Evolutionary conservation across 441 rosid genomes (phyloP).

Genomic region (Viola pubescens): DNA sequence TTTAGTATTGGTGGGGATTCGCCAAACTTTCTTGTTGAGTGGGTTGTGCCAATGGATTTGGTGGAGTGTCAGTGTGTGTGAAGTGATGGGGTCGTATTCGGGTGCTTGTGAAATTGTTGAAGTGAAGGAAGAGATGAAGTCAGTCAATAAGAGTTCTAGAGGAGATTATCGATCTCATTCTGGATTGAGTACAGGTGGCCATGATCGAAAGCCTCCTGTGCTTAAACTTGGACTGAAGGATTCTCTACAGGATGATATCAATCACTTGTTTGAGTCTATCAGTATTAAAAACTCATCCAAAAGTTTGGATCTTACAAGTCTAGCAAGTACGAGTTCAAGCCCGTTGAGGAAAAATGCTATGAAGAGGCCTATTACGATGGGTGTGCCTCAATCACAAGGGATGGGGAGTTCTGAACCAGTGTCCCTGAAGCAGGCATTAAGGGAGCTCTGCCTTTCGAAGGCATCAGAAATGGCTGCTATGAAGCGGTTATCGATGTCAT

Average conservation of each 20-base stretch:
- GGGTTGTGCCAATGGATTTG: background rate
- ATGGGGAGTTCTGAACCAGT: slow-evolving; percentile 51
- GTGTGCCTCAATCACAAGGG: slow-evolving; percentile 61
- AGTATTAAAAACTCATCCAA: slow-evolving; percentile 45
- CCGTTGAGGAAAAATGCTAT: slow-evolving; percentile 44
- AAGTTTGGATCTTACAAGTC: slow-evolving; percentile 37
- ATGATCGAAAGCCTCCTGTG: slow-evolving; percentile 37
- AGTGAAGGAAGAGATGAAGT: slow-evolving; percentile 48
- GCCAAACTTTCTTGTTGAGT: background rate
- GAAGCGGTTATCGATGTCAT: slow-evolving; percentile 57
- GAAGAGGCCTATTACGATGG: slow-evolving; percentile 55
- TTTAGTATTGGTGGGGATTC: background rate
- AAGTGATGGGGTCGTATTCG: slow-evolving; percentile 65
- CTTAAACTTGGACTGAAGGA: slow-evolving; percentile 50
- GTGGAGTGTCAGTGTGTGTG: background rate
- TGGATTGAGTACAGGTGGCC: slow-evolving; percentile 36
- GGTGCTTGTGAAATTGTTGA: slow-evolving; percentile 80
- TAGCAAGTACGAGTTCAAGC: slow-evolving; percentile 48
- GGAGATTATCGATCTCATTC: slow-evolving; percentile 34
- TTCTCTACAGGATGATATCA: slow-evolving; percentile 71
- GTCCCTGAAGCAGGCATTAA: slow-evolving; percentile 83
- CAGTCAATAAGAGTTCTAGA: slow-evolving; percentile 27
- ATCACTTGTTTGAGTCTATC: slow-evolving; percentile 81
- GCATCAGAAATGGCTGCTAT: slow-evolving; percentile 94
- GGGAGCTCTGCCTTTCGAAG: slow-evolving; percentile 84